Base-by-base conservation (phyloP, 2,329 filamentous ascomycete species). In the Verticillium tricorpus region DNA sequence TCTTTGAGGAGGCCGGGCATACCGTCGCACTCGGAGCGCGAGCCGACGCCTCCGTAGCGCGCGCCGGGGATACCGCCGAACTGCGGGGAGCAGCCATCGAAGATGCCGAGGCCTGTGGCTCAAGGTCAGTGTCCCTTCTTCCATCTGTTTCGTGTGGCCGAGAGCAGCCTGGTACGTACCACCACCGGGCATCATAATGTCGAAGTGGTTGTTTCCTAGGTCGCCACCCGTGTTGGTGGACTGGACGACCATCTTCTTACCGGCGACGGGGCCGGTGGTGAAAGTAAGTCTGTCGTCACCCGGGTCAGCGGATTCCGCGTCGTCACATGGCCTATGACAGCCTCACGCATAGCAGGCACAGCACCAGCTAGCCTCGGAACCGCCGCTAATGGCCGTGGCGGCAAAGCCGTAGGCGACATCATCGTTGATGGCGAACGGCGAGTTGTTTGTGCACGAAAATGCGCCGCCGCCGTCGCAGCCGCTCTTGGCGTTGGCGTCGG, bases 211-310 rank as follows among this genome's bases (percentile, higher is more conserved):
- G 37, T 69, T 67, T 40, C 77, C 78, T 11, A 87, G 74, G 69
- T 88, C 85, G 22, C 77, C 78, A 54, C 85, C 86, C 1, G 85
- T 89, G 72, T 88, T 89, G 39, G 84, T 87, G 11, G 84, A 82
- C 69, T 89, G 86, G n/a, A 89, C 81, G 60, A 89, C 77, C 82
- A 89, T 85, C 63, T 78, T 83, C 76, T 89, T 88, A 59, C 86
- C 85, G 32, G 76, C 73, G 19, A 85, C 78, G 5, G 81, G 73
- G 4, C 81, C 82, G 55, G 72, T 74, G 1, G 78, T 82, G 66
- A 83, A 83, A 32, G 82, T 84, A 55, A 88, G 74, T 63, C 82
- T 78, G 66, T 56, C n/a, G 31, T 59, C 11, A 12, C 78, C 79
- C 69, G 22, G 28, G 2, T 34, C n/a, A 56, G 25, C 9, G 22